Evolutionary conservation across 2,329 filamentous ascomycete genomes (phyloP), one percentile per base, ranked within the genome.

Genomic region (Fusarium paranaense): DNA sequence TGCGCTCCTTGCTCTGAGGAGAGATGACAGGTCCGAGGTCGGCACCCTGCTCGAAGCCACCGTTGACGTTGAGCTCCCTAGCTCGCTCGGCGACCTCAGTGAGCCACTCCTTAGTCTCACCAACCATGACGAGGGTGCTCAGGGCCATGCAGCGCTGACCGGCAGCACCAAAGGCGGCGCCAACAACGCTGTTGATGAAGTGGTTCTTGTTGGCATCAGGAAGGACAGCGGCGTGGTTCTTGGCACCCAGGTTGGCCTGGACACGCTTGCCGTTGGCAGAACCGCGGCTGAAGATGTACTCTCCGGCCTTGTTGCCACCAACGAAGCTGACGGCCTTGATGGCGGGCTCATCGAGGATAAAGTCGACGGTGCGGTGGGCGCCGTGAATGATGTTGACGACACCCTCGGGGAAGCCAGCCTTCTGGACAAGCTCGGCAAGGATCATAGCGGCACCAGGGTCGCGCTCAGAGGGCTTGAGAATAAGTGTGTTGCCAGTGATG

Each of bases 201-300:
- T 95, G 93, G 86, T 97, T 95, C 89, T 95, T 96, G 87, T 97
- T 95, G 86, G 92, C 93, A 86, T 97, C 94, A 20, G 94, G 94
- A 70, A 96, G 89, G 33, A 97, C 91, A 62, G 93, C 93, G 32
- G 94, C 94, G 82, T 97, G 94, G 87, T 97, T 97, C 89, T 97
- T 97, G 76, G 94, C 94, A 45, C 94, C 94, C 71, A 97, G 85
- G 85, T 97, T 97, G 82, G 94, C 94, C 85, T 97, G 94, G 35
- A 95, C 93, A 79, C 94, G 92, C 89, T 97, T 97, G 80, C 94
- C 94, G 79, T 96, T 95, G 80, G 93, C 94, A 2, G 93, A 95
- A 35, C 91, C 94, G 66, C 93, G 90, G 64, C 87, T 84, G 84
- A 91, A 97, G 83, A 97, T 97, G 86, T 97, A 97, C 85, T 96